Evolutionary conservation across 2,329 filamentous ascomycete species (phyloP).

Genomic region (Fusarium sambucinum): DNA sequence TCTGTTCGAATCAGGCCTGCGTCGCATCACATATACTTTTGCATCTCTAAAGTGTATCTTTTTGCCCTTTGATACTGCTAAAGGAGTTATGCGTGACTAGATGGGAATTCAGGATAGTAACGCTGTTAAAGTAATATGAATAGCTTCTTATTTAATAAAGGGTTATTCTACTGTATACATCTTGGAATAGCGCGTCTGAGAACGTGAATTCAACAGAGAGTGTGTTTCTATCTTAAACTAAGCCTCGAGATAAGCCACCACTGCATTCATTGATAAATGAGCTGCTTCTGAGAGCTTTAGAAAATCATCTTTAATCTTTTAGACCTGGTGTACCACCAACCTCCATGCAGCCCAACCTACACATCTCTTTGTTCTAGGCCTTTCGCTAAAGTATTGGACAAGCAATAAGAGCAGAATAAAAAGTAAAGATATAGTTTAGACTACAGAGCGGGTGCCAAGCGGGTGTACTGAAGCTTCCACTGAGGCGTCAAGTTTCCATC

Average conservation of each 20-base stretch:
- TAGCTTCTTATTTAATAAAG: not conserved
- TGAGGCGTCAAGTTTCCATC: slow-evolving; percentile 7
- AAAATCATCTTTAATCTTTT: not conserved
- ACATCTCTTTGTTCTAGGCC: not conserved
- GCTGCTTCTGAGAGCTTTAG: not conserved
- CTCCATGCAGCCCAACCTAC: not conserved
- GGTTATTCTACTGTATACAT: not conserved
- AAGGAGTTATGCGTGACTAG: no score
- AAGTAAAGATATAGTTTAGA: slow-evolving; percentile 1
- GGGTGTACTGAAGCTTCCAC: slow-evolving; percentile 6
- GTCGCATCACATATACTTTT: slow-evolving; percentile 42
- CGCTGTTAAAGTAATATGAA: no score
- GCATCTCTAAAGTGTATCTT: not conserved
- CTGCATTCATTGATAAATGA: not conserved
- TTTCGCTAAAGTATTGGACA: not conserved
- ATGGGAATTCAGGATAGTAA: not conserved
- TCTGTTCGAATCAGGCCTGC: slow-evolving; percentile 36
- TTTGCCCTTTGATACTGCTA: not conserved
- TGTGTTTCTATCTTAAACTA: not conserved
- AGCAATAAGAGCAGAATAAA: not conserved
- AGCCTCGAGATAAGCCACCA: not conserved
- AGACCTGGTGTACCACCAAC: not conserved
- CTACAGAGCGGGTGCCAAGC: slow-evolving; percentile 1
- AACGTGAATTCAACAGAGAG: not conserved
- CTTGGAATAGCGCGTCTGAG: not conserved